Conservation (phyloP, 768 basidiomycete species). For the Trichaptum fuscoviolaceum region DNA sequence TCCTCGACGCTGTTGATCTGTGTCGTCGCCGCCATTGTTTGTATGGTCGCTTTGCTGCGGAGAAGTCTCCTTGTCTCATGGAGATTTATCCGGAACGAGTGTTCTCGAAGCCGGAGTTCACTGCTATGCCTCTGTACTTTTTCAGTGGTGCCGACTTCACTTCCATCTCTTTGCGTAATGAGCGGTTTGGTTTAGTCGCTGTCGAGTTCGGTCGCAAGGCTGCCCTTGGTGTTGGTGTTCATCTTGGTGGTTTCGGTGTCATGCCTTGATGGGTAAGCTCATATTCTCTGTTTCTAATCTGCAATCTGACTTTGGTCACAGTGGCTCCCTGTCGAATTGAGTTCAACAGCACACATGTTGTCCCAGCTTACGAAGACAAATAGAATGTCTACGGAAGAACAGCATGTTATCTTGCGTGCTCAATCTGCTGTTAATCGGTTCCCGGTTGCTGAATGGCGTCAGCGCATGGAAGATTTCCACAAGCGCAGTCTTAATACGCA, state of each 20-base stretch:
- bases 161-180: too few relatives aligned
- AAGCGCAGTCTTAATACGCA: conserved; percentile 67
- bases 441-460: conserved; percentile 97
- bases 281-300: conserved; percentile 1
- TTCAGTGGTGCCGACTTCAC: too few relatives aligned
- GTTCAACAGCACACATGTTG: too few relatives aligned
- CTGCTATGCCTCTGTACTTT: conserved; percentile 86
- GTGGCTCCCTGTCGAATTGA: too few relatives aligned
- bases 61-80: conserved; percentile 90
- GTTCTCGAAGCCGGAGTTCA: conserved; percentile 96
- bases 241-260: conserved; percentile 88
- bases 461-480: conserved; percentile 93
- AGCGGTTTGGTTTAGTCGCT: too few relatives aligned
- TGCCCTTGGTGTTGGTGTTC: conserved; percentile 91
- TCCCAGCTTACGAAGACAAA: too few relatives aligned
- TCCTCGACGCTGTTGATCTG: conserved; percentile 80
- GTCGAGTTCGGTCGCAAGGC: conserved; percentile 96
- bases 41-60: conserved; percentile 92
- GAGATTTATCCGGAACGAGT: conserved; percentile 92
- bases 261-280: conserved; percentile 94
- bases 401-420: conserved; percentile 87
- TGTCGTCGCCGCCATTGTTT: conserved; percentile 92
- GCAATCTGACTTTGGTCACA: conserved; percentile 7
- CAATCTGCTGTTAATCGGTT: conserved; percentile 93
- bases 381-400: conserved; percentile 83